Percentiles rank a stretch among this genome's conserved stretches.
Evolutionary conservation across 352 stramenopile species (phyloP).

Genomic region (Globisporangium yorkense): DNA sequence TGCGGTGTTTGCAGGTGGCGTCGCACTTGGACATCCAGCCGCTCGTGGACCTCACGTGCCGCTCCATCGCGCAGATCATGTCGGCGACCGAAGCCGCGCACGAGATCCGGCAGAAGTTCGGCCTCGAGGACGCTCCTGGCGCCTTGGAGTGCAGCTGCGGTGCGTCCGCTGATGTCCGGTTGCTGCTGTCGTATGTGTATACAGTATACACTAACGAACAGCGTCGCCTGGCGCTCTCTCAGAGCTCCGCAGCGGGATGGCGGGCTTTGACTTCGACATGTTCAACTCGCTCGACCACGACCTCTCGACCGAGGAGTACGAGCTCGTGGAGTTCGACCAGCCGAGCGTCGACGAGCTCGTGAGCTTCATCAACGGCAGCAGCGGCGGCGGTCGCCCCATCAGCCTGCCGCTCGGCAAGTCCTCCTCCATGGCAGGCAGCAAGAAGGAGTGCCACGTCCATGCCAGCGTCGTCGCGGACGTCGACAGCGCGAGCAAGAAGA

Average conservation of each 20-base stretch:
- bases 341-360: constrained; percentile 77
- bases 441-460: constrained; percentile 10
- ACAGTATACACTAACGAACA: not conserved
- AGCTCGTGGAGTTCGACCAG: constrained; percentile 77
- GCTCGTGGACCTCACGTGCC: constrained; percentile 72
- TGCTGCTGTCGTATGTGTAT: not conserved
- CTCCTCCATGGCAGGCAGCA: not conserved
- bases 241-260: constrained; percentile 52
- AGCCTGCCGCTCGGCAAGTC: constrained; percentile 6
- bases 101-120: constrained; percentile 75
- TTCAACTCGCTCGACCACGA: constrained; percentile 76
- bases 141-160: constrained; percentile 43
- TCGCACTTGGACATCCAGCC: constrained; percentile 80
- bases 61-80: constrained; percentile 82
- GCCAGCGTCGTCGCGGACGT: not conserved
- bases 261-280: constrained; percentile 74
- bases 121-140: constrained; percentile 42
- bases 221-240: not conserved
- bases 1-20: constrained; percentile 27
- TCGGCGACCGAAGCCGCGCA: constrained; percentile 70
- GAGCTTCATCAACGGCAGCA: constrained; percentile 74
- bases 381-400: constrained; percentile 5
- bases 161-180: constrained; percentile 10
- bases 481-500: constrained; percentile 17
- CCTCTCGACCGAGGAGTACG: constrained; percentile 69